These are phyloP conservation scores for Komagataella populi DNA, from an alignment of 805 yeast species.

Conservation along the genomic window DNA sequence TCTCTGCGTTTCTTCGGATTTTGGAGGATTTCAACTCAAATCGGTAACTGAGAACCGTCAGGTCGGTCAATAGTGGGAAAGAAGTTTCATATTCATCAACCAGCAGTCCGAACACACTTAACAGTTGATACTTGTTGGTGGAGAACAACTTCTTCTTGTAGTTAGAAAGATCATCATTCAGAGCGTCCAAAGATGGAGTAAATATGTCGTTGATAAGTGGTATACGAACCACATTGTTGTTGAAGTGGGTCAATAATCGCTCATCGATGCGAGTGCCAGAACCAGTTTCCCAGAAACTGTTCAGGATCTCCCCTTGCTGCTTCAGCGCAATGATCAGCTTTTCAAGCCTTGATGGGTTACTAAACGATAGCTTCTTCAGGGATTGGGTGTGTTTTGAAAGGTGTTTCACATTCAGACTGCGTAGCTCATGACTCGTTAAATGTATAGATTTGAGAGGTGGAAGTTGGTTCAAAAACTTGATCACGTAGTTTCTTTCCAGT, in stretches of 20 bases:
- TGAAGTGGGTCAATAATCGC: neutral
- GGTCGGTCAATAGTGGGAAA: neutral
- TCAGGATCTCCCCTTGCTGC: neutral
- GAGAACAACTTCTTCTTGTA: constrained; percentile 1
- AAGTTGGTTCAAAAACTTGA: constrained; percentile 1
- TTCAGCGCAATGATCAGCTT: neutral
- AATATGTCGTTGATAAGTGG: constrained; percentile 1
- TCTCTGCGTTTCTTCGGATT: neutral
- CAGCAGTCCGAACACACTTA: constrained; percentile 2
- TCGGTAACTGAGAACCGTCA: neutral
- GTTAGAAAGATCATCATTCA: neutral
- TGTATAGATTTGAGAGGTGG: constrained; percentile 3
- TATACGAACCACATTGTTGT: neutral
- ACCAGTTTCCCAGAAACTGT: constrained; percentile 1
- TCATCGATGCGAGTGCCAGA: neutral
- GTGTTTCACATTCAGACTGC: neutral
- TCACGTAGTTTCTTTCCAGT: constrained; percentile 1
- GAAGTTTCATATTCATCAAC: constrained; percentile 1
- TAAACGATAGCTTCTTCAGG: neutral
- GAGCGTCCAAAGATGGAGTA: neutral
- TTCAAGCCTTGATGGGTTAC: constrained; percentile 1
- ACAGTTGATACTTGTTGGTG: constrained; percentile 2
- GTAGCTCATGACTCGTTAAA: neutral
- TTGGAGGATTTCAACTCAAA: neutral
- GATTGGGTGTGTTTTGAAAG: constrained; percentile 1